Percentiles rank a stretch among this genome's conserved stretches.
Evolutionary conservation across 768 basidiomycete genomes (phyloP).

Genomic region (Ramaria sp.): DNA sequence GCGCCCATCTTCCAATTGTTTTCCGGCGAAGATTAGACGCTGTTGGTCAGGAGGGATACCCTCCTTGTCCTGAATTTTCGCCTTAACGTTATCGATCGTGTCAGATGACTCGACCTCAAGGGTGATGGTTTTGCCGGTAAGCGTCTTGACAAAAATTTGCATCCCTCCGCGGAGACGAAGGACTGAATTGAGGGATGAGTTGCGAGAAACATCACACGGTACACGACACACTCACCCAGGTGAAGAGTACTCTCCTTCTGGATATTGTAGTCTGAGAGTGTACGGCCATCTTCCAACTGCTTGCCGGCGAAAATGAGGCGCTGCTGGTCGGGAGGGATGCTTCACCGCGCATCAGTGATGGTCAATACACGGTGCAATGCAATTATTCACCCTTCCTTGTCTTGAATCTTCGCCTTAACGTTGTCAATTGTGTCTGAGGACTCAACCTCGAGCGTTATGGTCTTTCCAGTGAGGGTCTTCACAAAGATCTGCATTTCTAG

Average conservation of each 20-base stretch:
- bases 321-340: constrained; percentile 70
- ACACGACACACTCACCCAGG: constrained; percentile 20
- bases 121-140: constrained; percentile 89
- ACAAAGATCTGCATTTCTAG: constrained; percentile 39
- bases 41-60: constrained; percentile 39
- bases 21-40: constrained; percentile 37
- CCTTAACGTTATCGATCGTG: constrained; percentile 81
- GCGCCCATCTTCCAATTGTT: constrained; percentile 39
- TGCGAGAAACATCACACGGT: not conserved
- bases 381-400: constrained; percentile 27
- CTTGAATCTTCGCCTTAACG: constrained; percentile 42
- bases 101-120: constrained; percentile 89
- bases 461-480: constrained; percentile 42
- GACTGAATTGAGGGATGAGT: constrained; percentile 27
- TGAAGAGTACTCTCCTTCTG: constrained; percentile 84
- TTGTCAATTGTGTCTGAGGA: constrained; percentile 39
- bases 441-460: constrained; percentile 48
- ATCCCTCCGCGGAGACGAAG: constrained; percentile 83
- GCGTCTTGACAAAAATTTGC: constrained; percentile 85
- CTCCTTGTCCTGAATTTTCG: constrained; percentile 39
- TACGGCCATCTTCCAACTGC: constrained; percentile 86
- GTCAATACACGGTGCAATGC: not conserved
- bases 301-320: constrained; percentile 89
- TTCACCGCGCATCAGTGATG: constrained; percentile 14
- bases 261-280: constrained; percentile 84